Percentiles rank a stretch among this genome's conserved stretches.
phyloP scores from a whole-genome alignment of 192 early-diverging fungal genomes.

The Coemansia sp. region DNA sequence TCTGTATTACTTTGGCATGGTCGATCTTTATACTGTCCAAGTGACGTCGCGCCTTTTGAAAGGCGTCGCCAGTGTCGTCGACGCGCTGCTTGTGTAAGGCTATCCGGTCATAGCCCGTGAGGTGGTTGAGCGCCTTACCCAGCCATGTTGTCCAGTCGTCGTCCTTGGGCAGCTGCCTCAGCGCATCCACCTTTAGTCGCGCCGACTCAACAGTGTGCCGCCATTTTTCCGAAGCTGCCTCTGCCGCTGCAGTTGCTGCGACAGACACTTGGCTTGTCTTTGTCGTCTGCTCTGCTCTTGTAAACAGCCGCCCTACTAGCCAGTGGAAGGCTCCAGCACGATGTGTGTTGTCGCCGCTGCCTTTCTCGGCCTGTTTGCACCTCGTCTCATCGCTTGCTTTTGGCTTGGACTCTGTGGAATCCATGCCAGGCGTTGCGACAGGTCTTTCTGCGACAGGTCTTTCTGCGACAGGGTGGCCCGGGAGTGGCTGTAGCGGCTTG shows the following conservation, averaged over 20 bases:
- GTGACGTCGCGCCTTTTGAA: conserved; percentile 49
- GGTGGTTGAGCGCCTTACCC: conserved; percentile 59
- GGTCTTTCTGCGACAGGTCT: neutral
- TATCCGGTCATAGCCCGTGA: conserved; percentile 70
- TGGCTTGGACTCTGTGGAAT: neutral
- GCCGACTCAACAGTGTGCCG: conserved; percentile 10
- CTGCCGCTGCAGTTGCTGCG: neutral
- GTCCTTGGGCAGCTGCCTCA: conserved; percentile 28
- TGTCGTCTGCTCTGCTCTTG: neutral
- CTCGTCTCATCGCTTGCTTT: neutral
- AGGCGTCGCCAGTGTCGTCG: conserved; percentile 40
- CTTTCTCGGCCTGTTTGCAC: neutral
- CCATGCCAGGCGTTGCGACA: neutral
- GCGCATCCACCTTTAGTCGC: neutral
- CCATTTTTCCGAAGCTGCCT: conserved; percentile 17
- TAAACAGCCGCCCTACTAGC: neutral
- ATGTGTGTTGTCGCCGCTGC: neutral
- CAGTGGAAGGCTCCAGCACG: neutral
- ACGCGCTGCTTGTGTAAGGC: conserved; percentile 65
- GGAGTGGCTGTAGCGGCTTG: conserved; percentile 15
- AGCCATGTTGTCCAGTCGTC: conserved; percentile 43
- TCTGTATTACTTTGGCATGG: conserved; percentile 59
- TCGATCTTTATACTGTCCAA: conserved; percentile 52
- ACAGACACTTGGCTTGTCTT: neutral
- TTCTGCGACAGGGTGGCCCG: neutral